Base-by-base conservation (phyloP, 2,329 filamentous ascomycete genomes). In the Fusarium fujikuroi region DNA sequence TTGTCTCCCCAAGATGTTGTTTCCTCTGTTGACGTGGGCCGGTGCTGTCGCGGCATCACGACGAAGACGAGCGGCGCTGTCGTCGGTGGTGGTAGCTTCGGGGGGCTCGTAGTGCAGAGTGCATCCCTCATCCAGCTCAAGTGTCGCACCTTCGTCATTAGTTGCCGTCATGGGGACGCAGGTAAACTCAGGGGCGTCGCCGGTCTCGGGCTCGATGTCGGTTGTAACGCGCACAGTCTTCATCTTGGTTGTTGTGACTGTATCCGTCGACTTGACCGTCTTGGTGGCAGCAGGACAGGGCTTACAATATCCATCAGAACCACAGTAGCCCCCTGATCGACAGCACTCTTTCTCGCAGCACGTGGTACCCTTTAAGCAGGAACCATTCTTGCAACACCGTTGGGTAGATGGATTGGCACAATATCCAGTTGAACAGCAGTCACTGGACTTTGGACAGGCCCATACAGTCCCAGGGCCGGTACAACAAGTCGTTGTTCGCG, bases 301-400 rank as follows among this genome's bases (percentile, higher is more conserved):
- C n/a, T 67, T 67, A 7, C 65, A 68, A 4, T 49, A 67, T 0
- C 65, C 65, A 7, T 68, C 63, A 0, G 63, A 67, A 2, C 37
- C 65, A 11, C 65, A 68, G n/a, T 68, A 68, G 2, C 32, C 65
- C 39, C 16, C 37, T 0, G 63, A 52, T 0, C 23, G 25, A 18
- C 65, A 68, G 4, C 65, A 68, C 23, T 68, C 65, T 1, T 68
- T 67, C 1, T 62, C 63, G 2, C 65, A 68, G 19, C 65, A 68
- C 0, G 65, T 68, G 4, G 65, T 67, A 3, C 63, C 63, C 3
- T 67, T 50, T 3, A 61, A 4, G 6, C 65, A 68, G 0, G 54
- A 52, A 0, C 65, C 65, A 1, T 67, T 67, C 40, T 67, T 39
- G 2, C 65, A 68, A 1, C 65, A 68, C 30, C 52, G 67, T 3